Conservation (phyloP, 257 asterid species). For the Solanum clarkiae region DNA sequence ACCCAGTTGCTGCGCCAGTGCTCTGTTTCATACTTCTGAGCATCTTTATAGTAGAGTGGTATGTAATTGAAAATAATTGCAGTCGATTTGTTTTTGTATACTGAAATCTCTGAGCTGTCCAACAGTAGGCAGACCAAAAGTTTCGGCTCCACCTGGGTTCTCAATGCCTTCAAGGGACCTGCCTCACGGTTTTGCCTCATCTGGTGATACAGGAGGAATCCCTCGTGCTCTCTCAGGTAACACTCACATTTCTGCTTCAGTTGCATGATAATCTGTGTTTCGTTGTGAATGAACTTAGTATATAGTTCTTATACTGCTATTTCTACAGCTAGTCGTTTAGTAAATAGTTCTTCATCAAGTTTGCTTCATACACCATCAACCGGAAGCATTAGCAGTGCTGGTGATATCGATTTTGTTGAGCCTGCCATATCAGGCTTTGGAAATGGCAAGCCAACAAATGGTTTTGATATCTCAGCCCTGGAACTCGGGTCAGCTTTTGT, state of each 20-base stretch:
- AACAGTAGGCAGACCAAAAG: conserved; percentile 56
- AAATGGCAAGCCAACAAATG: conserved; percentile 28
- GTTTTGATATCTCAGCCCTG: conserved; percentile 19
- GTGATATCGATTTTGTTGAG: conserved; percentile 33
- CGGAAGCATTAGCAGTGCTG: conserved; percentile 23
- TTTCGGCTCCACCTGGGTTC: conserved; percentile 82
- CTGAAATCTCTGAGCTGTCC: neutral
- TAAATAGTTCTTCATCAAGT: neutral
- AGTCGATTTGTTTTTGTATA: neutral
- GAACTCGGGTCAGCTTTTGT: conserved; percentile 14
- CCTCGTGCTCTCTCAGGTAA: conserved; percentile 51
- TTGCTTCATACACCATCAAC: conserved; percentile 28
- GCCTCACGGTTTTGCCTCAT: conserved; percentile 65
- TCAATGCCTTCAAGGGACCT: conserved; percentile 55
- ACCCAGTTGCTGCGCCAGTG: neutral
- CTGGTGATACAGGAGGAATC: conserved; percentile 32
- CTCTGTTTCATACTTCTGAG: neutral
- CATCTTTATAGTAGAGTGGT: neutral
- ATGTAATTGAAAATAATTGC: neutral
- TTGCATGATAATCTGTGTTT: neutral
- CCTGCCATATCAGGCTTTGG: conserved; percentile 34
- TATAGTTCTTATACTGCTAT: neutral
- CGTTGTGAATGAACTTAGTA: neutral
- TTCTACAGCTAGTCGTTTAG: neutral
- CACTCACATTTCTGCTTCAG: neutral